Conservation (phyloP, 768 basidiomycete species). For the Kwoniella sp. region DNA sequence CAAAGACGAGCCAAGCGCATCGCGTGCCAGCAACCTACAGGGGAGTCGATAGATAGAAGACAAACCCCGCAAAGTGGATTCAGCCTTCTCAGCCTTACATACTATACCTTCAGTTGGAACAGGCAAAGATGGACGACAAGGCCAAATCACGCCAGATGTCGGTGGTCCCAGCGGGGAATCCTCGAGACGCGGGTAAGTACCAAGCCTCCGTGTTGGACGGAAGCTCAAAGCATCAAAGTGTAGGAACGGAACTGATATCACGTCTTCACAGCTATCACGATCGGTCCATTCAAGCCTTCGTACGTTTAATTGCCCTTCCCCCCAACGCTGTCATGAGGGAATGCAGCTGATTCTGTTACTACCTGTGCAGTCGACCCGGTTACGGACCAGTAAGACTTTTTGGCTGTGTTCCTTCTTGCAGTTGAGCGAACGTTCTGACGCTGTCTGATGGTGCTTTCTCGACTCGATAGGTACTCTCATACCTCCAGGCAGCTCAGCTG, state of each 20-base stretch:
- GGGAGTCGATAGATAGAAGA: no score
- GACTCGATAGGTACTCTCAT: conserved; percentile 39
- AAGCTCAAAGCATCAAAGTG: no score
- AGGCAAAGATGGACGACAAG: background rate
- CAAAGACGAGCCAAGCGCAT: no score
- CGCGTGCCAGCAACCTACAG: no score
- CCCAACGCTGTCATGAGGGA: no score
- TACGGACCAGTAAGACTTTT: conserved; percentile 46
- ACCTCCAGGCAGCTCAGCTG: conserved; percentile 54
- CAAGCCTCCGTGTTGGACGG: no score
- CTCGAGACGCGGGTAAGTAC: background rate
- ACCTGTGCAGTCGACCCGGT: conserved; percentile 55
- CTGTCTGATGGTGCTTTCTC: background rate
- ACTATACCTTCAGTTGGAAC: no score
- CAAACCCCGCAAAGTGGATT: no score
- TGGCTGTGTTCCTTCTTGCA: background rate
- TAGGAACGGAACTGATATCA: no score
- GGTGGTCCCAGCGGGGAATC: background rate
- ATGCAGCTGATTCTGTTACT: no score
- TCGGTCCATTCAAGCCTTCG: conserved; percentile 53
- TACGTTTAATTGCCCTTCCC: conserved; percentile 21
- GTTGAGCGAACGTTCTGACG: background rate
- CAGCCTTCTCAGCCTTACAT: no score
- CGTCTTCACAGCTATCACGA: conserved; percentile 37
- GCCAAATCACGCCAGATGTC: background rate